Evolutionary conservation across 192 early-diverging fungal genomes (phyloP), one percentile per base, ranked within the genome.

Genomic region (Mortierella hygrophila): DNA sequence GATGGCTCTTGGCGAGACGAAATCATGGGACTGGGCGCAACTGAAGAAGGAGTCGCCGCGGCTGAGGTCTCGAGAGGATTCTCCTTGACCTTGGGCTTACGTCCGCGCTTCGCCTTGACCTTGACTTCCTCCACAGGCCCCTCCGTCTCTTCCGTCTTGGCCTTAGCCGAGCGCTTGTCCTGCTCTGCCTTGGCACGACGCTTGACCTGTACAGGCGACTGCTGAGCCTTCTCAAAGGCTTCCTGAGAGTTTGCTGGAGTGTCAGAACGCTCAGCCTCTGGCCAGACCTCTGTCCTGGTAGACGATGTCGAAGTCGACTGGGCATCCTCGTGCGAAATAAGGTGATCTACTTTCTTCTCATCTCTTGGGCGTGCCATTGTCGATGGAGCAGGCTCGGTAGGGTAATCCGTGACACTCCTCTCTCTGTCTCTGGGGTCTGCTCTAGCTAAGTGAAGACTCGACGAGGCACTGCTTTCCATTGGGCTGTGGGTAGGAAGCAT

Each of bases 61-160:
- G 76, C 49, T 21, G 75, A 37, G 11, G 60, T 71, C 35, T 83
- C 76, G 16, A 83, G 20, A 42, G 76, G 82, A 60, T 78, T 78
- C 21, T 80, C 78, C 40, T 86, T 86, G 35, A 44, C 41, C 38
- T 86, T 86, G 23, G 83, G 83, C 11, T 86, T 86, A 44, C 83
- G 68, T n/a, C 83, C 83, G 7, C 83, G 78, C 75, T 86, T 86
- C 4, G 70, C 75, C 71, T 86, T 86, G 23, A 77, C 75, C 55
- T 80, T 80, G 38, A 38, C 68, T 8, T 72, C 75, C n/a, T 76
- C 75, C 11, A 42, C 70, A 32, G 74, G 79, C 20, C 75, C 40
- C 11, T 77, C 78, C 7, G 63, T 73, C 38, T 86, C 78, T 20
- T 86, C 83, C 9, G 55, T 38, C 41, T 86, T 81, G 0, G 75